These are phyloP conservation scores for Lachancea meyersii DNA, from an alignment of 805 yeast species.

Conservation along the genomic window DNA sequence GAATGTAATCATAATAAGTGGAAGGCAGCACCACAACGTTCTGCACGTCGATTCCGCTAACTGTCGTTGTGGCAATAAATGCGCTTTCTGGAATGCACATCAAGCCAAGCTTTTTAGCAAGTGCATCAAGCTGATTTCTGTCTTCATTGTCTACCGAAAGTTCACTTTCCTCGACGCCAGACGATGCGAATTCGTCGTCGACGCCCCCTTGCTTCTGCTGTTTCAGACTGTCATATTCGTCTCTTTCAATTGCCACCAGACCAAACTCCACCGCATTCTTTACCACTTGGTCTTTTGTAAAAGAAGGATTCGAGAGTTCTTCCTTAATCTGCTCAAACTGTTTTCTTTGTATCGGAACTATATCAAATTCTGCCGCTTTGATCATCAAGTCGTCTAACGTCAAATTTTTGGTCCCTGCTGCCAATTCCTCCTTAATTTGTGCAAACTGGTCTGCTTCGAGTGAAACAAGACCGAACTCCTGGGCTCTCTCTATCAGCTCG, in stretches of 20 bases:
- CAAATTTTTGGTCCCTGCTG: slow-evolving; percentile 10
- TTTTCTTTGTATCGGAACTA: slow-evolving; percentile 34
- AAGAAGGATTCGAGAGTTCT: slow-evolving; percentile 28
- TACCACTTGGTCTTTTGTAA: slow-evolving; percentile 17
- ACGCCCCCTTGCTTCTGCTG: slow-evolving; percentile 6
- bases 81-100: slow-evolving; percentile 53
- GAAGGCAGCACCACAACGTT: slow-evolving; percentile 60
- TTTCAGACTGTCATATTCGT: slow-evolving; percentile 30
- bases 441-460: slow-evolving; percentile 29
- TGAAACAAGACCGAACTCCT: slow-evolving; percentile 8
- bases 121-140: slow-evolving; percentile 29
- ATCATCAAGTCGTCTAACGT: slow-evolving; percentile 18
- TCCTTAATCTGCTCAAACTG: slow-evolving; percentile 29
- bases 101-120: slow-evolving; percentile 43
- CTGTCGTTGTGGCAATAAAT: slow-evolving; percentile 57
- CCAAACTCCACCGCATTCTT: slow-evolving; percentile 33
- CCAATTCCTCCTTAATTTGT: slow-evolving; percentile 24
- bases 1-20: slow-evolving; percentile 54
- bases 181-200: slow-evolving; percentile 9
- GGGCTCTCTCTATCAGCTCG: slow-evolving; percentile 11
- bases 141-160: slow-evolving; percentile 12
- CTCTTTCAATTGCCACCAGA: slow-evolving; percentile 31
- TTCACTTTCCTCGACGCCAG: slow-evolving; percentile 8
- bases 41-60: slow-evolving; percentile 46
- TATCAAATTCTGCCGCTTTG: slow-evolving; percentile 31